phyloP scores from a whole-genome alignment of 805 yeast genomes.

The Candida sanyiensis region DNA sequence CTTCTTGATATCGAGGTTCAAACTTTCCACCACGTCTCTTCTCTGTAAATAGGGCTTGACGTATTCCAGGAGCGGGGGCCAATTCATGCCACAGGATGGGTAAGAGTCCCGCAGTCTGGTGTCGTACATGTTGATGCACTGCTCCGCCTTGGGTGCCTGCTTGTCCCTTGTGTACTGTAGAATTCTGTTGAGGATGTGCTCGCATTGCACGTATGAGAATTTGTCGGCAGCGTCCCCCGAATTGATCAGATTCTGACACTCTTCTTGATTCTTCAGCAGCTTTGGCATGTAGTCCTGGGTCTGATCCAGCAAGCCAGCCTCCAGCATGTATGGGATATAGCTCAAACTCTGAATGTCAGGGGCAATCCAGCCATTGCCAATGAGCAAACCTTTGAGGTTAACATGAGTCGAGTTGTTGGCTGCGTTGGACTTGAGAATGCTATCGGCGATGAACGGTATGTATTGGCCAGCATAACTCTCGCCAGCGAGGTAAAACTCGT shows the following conservation, averaged over 20 bases:
- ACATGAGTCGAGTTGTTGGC: conserved; percentile 19
- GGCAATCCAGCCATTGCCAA: conserved; percentile 94
- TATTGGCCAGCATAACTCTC: conserved; percentile 98
- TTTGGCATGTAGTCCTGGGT: conserved; percentile 34
- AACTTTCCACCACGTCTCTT: conserved; percentile 41
- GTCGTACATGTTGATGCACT: conserved; percentile 83
- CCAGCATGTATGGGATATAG: conserved; percentile 63
- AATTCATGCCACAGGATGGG: conserved; percentile 87
- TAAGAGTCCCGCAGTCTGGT: conserved; percentile 60
- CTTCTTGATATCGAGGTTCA: conserved; percentile 42
- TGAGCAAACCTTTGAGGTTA: conserved; percentile 59
- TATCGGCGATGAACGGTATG: conserved; percentile 79
- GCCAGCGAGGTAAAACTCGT: conserved; percentile 78
- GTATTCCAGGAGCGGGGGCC: conserved; percentile 68
- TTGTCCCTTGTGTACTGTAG: conserved; percentile 28
- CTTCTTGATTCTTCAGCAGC: conserved; percentile 46
- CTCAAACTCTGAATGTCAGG: conserved; percentile 82
- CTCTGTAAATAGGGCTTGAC: conserved; percentile 50
- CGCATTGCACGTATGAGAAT: conserved; percentile 40
- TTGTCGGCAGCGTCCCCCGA: conserved; percentile 17
- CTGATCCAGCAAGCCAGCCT: conserved; percentile 47
- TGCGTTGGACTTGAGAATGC: conserved; percentile 45
- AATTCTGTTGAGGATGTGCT: conserved; percentile 31
- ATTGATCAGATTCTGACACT: conserved; percentile 54
- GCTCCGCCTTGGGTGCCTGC: conserved; percentile 31